Base-by-base conservation (phyloP, 2,329 filamentous ascomycete species). In the Thyridium curvatum region DNA sequence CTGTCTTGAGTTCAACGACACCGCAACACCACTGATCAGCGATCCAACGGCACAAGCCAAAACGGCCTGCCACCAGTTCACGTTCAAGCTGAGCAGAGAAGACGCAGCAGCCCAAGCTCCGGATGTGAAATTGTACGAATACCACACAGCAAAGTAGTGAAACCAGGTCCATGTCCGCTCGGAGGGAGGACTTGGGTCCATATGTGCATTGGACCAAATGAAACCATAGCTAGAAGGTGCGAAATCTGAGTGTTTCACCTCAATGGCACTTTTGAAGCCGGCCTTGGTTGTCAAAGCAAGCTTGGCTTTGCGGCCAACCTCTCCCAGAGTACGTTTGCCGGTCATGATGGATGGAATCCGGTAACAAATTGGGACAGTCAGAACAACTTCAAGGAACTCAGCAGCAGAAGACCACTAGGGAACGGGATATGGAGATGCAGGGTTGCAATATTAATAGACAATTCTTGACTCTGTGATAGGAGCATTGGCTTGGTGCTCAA, bases 141-240 rank as follows among this genome's bases (percentile, higher is more conserved):
- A 35, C 34, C 34, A 35, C 9, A 35, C 34, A 12, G 34, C 7
- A 26, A 35, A 35, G 18, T 35, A 35, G 26, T 35, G 34, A 14
- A 35, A 6, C 34, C 34, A 35, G 34, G 17, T 35, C 34, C 34
- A 35, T 8, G 34, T 35, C 34, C 34, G 16, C 34, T 35, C 34
- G 9, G 34, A 35, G 6, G 34, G 34, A n/a, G 34, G 34, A 15
- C 34, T 35, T 8, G 34, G 34, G 14, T 35, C 34, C 34, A 35
- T 35, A 13, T 35, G 34, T 12, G 34, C 34, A 18, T 35, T 35
- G 10, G 34, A 35, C 34, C 34, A 35, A 18, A 35, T 35, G 34
- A 35, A 35, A 5, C 34, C 34, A 35, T 35, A 17, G 18, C 34
- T 35, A 7, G 34, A 35, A 26, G 34, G 34, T 13, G 34, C 34